phyloP scores from a whole-genome alignment of 352 stramenopile species.

The Hyaloperonospora arabidopsidis region DNA sequence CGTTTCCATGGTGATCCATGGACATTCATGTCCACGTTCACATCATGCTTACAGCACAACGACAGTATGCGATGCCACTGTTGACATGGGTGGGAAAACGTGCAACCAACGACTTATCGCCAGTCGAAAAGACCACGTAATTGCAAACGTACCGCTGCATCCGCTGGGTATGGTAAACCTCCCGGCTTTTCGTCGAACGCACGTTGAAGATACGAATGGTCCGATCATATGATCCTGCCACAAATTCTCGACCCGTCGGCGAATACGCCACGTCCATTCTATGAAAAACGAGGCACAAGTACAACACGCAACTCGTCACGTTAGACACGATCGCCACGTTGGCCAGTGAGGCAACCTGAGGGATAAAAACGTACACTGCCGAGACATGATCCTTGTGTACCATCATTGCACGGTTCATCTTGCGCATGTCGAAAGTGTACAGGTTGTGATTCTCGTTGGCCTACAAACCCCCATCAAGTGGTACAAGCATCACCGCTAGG shows the following conservation, averaged over 20 bases:
- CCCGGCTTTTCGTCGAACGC: conserved; percentile 72
- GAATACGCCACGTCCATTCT: conserved; percentile 96
- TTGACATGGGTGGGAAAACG: too few relatives aligned
- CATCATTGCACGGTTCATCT: conserved; percentile 88
- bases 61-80: background rate
- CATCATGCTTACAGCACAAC: conserved; percentile 9
- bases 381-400: conserved; percentile 99
- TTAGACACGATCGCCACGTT: conserved; percentile 14
- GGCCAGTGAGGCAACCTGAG: conserved; percentile 10
- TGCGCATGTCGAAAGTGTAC: conserved; percentile 99
- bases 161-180: conserved; percentile 97
- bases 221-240: conserved; percentile 96
- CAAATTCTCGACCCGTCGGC: conserved; percentile 97
- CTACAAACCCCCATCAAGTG: conserved; percentile 21
- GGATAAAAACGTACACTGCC: conserved; percentile 78
- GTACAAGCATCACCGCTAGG: conserved; percentile 3
- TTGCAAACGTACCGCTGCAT: conserved; percentile 91
- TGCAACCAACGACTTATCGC: conserved; percentile 5
- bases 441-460: conserved; percentile 99
- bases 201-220: conserved; percentile 97
- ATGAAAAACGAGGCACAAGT: conserved; percentile 5
- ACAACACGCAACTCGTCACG: conserved; percentile 2
- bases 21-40: conserved; percentile 10
- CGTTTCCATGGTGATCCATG: conserved; percentile 2
- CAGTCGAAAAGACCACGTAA: background rate